Percentiles rank a stretch among this genome's conserved stretches.
These are phyloP conservation scores for Polysphondylium violaceum DNA, from an alignment of 78 protist genomes.

Conservation along the genomic window DNA sequence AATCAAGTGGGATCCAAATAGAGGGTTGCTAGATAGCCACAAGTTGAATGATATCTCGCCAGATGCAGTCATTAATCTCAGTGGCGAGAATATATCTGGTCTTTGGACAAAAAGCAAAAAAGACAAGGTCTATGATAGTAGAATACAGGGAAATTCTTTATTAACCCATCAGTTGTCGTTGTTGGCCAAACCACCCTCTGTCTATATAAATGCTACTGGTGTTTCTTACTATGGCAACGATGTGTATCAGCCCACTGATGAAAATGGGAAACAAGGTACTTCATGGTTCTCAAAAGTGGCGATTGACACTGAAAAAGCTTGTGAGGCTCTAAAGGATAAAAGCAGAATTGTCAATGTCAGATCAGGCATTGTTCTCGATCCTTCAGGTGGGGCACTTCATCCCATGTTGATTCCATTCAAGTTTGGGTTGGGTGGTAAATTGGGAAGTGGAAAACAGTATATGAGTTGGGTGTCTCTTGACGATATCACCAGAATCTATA, in stretches of 20 bases:
- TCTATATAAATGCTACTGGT: constrained; percentile 30
- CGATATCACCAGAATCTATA: not conserved
- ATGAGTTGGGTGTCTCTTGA: constrained; percentile 19
- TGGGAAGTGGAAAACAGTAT: constrained; percentile 31
- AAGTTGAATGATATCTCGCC: not conserved
- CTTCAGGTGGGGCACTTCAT: constrained; percentile 11
- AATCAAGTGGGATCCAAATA: constrained; percentile 50
- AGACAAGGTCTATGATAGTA: not conserved
- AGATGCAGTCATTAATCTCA: constrained; percentile 13
- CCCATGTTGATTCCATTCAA: constrained; percentile 24
- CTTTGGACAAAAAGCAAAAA: constrained; percentile 44
- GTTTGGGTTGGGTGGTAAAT: constrained; percentile 43
- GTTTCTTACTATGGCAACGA: constrained; percentile 38
- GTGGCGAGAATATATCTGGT: constrained; percentile 18
- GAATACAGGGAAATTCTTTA: constrained; percentile 16
- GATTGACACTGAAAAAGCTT: not conserved
- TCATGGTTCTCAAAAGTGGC: constrained; percentile 31
- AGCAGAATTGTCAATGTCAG: constrained; percentile 1
- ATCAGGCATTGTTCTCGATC: constrained; percentile 12
- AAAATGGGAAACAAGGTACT: constrained; percentile 6
- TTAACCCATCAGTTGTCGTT: constrained; percentile 1
- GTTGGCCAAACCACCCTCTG: not conserved
- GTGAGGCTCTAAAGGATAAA: not conserved
- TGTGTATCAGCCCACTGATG: constrained; percentile 13
- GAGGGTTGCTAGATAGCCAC: not conserved